Evolutionary conservation across 192 early-diverging fungal genomes (phyloP), one percentile per base, ranked within the genome.

Genomic region (Podila minutissima): DNA sequence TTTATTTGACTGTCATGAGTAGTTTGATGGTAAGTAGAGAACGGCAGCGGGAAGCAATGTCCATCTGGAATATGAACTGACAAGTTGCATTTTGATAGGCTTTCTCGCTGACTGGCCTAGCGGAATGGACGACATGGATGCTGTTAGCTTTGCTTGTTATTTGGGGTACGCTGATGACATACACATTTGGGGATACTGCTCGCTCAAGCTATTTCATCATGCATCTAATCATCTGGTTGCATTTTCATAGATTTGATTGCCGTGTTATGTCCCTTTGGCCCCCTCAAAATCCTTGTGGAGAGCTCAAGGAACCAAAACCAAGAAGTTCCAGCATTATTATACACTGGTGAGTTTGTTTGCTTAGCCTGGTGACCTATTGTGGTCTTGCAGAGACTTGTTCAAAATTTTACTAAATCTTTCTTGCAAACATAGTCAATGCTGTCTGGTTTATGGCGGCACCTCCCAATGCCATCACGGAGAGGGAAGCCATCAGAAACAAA

Each of bases 181-280:
- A 19, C n/a, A n/a, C 11, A 46, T 15, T 51, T 31, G 7, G 51
- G 13, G 20, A 22, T 22, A 10, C 15, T 11, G 50, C 29, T 9
- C 8, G 7, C 1, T 20, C 17, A 37, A 35, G 5, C 20, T 38
- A 15, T 20, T 20, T 38, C 33, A 28, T 29, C 6, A 26, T 74
- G 32, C n/a, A 28, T 33, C 60, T 35, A 50, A 13, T 59, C 28
- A 3, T 11, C 19, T 2, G 31, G 10, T 13, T 24, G 31, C 15
- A 53, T 5, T 67, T 4, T 46, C 55, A 6, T 71, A 94, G 93
- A 96, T 85, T 83, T 96, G 67, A 91, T 96, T 74, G 95, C 95
- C 2, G 95, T 96, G n/a, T 83, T 96, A 5, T 95, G 94, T 83
- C 95, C 95, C 0, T 96, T 93, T 88, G 95, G 95, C 10, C 95